phyloP scores from a whole-genome alignment of 2,329 filamentous ascomycete species.

The Phyllosticta capitalensis region DNA sequence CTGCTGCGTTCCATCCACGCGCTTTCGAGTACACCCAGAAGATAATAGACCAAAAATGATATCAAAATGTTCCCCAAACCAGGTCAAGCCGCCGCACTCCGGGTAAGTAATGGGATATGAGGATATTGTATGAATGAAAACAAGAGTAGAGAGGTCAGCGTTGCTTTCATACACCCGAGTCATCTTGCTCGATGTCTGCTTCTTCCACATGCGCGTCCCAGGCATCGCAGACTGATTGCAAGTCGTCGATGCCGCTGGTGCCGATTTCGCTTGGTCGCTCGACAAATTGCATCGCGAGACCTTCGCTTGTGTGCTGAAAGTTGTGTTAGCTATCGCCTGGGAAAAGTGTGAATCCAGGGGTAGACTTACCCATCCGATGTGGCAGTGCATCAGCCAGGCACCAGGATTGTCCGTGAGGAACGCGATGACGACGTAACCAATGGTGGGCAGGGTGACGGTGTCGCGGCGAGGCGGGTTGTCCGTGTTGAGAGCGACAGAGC shows the following conservation, averaged over 20 bases:
- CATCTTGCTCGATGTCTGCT: constrained; percentile 15
- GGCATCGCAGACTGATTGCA: constrained; percentile 16
- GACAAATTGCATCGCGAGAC: constrained; percentile 16
- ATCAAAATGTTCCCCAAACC: background rate
- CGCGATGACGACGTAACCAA: constrained; percentile 39
- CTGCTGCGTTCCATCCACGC: background rate
- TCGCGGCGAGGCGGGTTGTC: constrained; percentile 26
- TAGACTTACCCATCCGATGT: background rate
- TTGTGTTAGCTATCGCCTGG: background rate
- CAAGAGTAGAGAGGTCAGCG: background rate
- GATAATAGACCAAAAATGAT: background rate
- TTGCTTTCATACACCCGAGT: constrained; percentile 17
- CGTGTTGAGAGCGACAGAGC: constrained; percentile 16
- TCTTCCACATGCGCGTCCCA: constrained; percentile 18
- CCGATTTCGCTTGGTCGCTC: constrained; percentile 16
- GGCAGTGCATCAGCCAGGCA: constrained; percentile 16
- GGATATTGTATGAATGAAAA: background rate
- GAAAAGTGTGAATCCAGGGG: too few species aligned
- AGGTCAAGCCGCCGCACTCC: background rate
- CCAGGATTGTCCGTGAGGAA: constrained; percentile 46
- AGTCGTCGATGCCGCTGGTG: constrained; percentile 16
- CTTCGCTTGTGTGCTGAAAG: constrained; percentile 13
- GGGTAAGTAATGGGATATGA: background rate
- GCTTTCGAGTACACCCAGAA: background rate
- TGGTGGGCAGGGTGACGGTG: constrained; percentile 20